These are phyloP conservation scores for Fusarium ambrosium DNA, from an alignment of 2,329 filamentous ascomycete genomes.

Conservation along the genomic window DNA sequence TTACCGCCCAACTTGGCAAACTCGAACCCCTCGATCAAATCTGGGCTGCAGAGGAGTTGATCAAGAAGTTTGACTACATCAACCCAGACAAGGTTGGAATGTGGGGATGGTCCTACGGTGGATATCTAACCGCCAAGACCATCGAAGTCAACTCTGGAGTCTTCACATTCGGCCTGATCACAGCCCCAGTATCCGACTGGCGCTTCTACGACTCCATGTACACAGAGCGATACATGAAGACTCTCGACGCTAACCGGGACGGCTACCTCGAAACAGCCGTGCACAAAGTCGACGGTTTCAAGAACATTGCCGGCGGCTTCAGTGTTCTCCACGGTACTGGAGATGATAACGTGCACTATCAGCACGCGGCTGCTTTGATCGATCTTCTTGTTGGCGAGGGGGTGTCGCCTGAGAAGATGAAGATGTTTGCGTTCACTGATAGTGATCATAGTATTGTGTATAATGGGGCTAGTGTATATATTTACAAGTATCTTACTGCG, in stretches of 20 bases:
- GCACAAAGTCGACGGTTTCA: slow-evolving; percentile 70
- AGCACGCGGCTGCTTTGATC: slow-evolving; percentile 72
- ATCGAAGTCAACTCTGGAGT: slow-evolving; percentile 72
- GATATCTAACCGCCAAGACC: slow-evolving; percentile 76
- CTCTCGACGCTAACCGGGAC: slow-evolving; percentile 64
- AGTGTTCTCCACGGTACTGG: slow-evolving; percentile 75
- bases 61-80: slow-evolving; percentile 64
- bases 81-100: slow-evolving; percentile 73
- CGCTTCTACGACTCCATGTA: slow-evolving; percentile 80
- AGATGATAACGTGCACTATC: slow-evolving; percentile 81
- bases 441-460: slow-evolving; percentile 73
- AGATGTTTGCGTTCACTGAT: slow-evolving; percentile 75
- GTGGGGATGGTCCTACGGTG: slow-evolving; percentile 78
- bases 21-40: slow-evolving; percentile 77
- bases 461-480: slow-evolving; percentile 65
- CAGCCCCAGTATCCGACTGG: slow-evolving; percentile 77
- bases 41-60: slow-evolving; percentile 72
- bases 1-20: slow-evolving; percentile 71
- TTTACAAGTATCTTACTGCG: slow-evolving; percentile 74
- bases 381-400: slow-evolving; percentile 72
- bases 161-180: slow-evolving; percentile 74
- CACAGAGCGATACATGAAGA: slow-evolving; percentile 81
- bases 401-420: slow-evolving; percentile 72
- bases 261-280: slow-evolving; percentile 75
- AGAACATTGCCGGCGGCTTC: slow-evolving; percentile 71